Evolutionary conservation across 108 stramenopile species (phyloP).

Genomic region (Nitzschia palea): DNA sequence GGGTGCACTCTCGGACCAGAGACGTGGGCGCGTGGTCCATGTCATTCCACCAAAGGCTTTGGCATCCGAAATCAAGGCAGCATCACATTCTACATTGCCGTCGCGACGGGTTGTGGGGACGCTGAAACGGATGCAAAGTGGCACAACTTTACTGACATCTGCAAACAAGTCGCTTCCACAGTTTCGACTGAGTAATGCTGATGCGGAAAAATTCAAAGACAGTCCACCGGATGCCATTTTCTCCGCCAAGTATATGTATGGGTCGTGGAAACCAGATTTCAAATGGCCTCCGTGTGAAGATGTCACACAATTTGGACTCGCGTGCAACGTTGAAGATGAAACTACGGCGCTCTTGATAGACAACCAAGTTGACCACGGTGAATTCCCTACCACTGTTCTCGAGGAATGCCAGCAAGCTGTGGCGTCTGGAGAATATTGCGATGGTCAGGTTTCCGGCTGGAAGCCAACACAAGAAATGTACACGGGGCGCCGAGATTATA

Average conservation of each 20-base stretch:
- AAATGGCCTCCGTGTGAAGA: conserved; percentile 81
- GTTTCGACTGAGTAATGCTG: conserved; percentile 47
- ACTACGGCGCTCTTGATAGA: conserved; percentile 85
- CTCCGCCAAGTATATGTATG: conserved; percentile 60
- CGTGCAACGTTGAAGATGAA: conserved; percentile 87
- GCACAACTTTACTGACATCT: conserved; percentile 58
- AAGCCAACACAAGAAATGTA: conserved; percentile 76
- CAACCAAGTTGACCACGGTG: conserved; percentile 87
- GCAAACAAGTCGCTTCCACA: conserved; percentile 57
- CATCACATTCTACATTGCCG: conserved; percentile 32
- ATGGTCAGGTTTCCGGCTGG: conserved; percentile 71
- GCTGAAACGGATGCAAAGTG: conserved; percentile 42
- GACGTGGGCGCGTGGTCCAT: conserved; percentile 55
- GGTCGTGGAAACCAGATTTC: conserved; percentile 55
- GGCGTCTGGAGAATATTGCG: conserved; percentile 47
- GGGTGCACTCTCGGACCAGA: conserved; percentile 32
- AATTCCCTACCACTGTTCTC: conserved; percentile 73
- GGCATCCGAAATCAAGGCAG: conserved; percentile 25
- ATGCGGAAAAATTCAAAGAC: conserved; percentile 31
- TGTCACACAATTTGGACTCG: conserved; percentile 60
- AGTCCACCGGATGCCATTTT: conserved; percentile 48
- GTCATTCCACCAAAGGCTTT: conserved; percentile 56
- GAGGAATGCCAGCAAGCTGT: conserved; percentile 71
- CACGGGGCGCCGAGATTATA: conserved; percentile 77
- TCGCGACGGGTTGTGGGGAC: conserved; percentile 67